Conservation (phyloP, 1,284 basidiomycete genomes). For the Phlebopus sp. region DNA sequence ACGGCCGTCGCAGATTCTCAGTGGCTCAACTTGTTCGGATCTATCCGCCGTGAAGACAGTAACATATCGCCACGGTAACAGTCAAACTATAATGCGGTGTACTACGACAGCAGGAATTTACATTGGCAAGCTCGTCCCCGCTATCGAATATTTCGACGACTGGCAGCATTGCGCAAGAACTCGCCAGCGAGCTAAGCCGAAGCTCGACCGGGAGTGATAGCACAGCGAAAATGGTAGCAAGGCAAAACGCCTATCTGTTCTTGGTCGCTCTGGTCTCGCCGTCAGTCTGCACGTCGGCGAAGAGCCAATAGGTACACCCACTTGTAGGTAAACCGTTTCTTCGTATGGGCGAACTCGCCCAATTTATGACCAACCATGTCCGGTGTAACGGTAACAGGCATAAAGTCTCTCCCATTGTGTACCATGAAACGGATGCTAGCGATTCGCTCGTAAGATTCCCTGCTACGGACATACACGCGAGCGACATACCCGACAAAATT, state of each 20-base stretch:
- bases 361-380: slow-evolving; percentile 99
- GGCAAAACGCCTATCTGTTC: slow-evolving; percentile 19
- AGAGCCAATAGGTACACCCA: slow-evolving; percentile 36
- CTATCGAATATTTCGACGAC: background rate
- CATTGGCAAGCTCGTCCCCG: background rate
- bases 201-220: background rate
- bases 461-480: background rate
- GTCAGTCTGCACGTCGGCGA: background rate
- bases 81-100: background rate
- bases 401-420: slow-evolving; percentile 92
- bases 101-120: no score
- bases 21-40: slow-evolving; percentile 23
- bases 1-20: no score
- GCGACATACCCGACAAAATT: slow-evolving; percentile 81
- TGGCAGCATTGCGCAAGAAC: background rate
- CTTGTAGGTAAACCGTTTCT: slow-evolving; percentile 78
- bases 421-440: slow-evolving; percentile 82
- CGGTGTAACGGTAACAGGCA: slow-evolving; percentile 85
- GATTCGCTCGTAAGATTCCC: background rate
- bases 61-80: slow-evolving; percentile 32
- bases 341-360: slow-evolving; percentile 91
- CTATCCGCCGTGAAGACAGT: slow-evolving; percentile 24
- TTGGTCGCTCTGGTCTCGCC: slow-evolving; percentile 22
- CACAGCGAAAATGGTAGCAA: background rate
- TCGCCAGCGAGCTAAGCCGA: background rate